These are phyloP conservation scores for Aspergillus melleus DNA, from an alignment of 2,329 filamentous ascomycete species.

Conservation along the genomic window DNA sequence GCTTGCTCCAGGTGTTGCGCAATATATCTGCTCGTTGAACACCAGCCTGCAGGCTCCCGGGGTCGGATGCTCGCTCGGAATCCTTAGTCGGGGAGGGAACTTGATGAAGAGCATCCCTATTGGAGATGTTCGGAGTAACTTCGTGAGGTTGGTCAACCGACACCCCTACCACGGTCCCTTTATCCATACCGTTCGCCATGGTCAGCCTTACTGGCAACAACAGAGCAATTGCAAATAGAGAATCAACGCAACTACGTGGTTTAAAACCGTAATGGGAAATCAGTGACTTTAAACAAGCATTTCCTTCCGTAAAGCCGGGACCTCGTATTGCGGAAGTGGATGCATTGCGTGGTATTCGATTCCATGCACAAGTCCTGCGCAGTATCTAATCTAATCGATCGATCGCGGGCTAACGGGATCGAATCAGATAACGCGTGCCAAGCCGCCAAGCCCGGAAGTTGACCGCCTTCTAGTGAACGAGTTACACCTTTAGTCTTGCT, in stretches of 20 bases:
- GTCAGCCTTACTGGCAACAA: not conserved
- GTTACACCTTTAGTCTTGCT: not conserved
- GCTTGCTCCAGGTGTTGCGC: slow-evolving; percentile 20
- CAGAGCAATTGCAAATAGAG: not conserved
- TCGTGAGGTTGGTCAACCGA: not conserved
- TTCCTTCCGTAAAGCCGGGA: not conserved
- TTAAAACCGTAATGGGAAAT: not conserved
- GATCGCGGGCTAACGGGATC: not conserved
- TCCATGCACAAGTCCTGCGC: not conserved
- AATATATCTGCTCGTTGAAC: slow-evolving; percentile 22
- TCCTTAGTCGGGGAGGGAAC: not conserved
- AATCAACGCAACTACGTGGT: not conserved
- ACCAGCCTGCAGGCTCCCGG: slow-evolving; percentile 19
- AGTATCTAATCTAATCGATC: slow-evolving; percentile 5
- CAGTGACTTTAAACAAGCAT: not conserved
- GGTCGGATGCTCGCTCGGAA: slow-evolving; percentile 9
- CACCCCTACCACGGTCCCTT: not conserved
- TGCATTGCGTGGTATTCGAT: not conserved
- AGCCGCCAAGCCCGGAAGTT: slow-evolving; percentile 5
- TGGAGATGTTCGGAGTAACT: not conserved
- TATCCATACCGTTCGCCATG: not conserved
- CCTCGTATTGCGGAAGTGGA: not conserved
- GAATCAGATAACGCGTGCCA: slow-evolving; percentile 18
- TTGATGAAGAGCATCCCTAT: not conserved
- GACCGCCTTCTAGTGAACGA: not conserved